Conservation (phyloP, 345 rosid genomes). For the Brassica nigra region DNA sequence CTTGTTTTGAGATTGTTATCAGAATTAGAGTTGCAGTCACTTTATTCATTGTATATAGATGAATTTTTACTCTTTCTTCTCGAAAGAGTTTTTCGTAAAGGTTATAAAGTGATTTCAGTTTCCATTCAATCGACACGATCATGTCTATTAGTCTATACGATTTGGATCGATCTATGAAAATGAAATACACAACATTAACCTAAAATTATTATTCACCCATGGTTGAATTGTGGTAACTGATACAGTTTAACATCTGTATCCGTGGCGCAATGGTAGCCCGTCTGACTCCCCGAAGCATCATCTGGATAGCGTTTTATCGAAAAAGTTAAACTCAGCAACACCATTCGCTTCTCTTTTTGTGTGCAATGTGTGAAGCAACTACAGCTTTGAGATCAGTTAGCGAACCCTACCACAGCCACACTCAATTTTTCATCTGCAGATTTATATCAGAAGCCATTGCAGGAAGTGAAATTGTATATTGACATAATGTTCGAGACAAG, state of each 20-base stretch:
- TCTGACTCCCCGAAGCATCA: slow-evolving; percentile 54
- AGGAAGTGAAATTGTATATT: slow-evolving; percentile 22
- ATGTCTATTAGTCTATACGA: not conserved
- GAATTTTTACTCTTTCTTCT: not conserved
- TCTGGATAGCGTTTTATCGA: no score
- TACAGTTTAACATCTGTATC: slow-evolving; percentile 43
- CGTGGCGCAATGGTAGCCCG: slow-evolving; percentile 98
- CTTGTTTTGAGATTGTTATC: not conserved
- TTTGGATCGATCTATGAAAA: not conserved
- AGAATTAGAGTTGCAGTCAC: not conserved
- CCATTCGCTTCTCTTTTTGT: not conserved
- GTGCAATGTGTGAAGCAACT: not conserved
- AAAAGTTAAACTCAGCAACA: not conserved
- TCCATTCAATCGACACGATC: not conserved
- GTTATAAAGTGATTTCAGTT: not conserved
- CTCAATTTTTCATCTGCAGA: not conserved
- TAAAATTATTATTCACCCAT: not conserved
- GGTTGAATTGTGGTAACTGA: no score
- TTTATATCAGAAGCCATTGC: slow-evolving; percentile 2
- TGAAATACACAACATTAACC: not conserved
- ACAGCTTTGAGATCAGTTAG: not conserved
- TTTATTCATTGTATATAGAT: not conserved
- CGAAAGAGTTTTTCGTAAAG: not conserved
- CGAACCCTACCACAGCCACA: not conserved
- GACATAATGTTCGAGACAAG: not conserved